Conservation (phyloP, 805 yeast species). For the Cephaloascus albidus region DNA sequence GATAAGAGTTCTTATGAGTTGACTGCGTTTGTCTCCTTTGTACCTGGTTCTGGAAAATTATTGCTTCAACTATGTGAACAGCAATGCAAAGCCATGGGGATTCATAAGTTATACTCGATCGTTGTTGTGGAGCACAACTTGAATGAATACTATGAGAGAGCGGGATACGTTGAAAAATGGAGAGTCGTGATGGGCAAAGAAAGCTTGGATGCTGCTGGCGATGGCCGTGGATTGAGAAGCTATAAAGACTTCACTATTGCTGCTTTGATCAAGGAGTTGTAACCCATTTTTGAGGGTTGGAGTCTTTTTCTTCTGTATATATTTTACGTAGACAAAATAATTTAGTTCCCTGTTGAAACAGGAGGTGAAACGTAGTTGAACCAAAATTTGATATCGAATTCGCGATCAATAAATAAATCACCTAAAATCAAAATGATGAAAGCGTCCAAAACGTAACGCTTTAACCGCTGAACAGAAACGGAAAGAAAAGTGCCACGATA, state of each 20-base stretch:
- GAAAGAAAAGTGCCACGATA: no score
- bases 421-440: no score
- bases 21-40: neutral
- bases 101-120: neutral
- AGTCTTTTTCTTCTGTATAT: no score
- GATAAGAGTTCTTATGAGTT: neutral
- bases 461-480: no score
- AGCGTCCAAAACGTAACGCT: no score
- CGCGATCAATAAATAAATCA: no score
- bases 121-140: neutral
- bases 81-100: neutral
- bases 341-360: no score
- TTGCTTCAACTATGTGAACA: neutral
- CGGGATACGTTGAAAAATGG: neutral
- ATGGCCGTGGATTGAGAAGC: neutral
- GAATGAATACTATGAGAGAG: neutral
- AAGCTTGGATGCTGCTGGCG: neutral
- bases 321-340: no score
- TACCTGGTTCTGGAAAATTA: neutral
- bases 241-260: neutral
- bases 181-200: no score
- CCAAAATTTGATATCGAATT: no score
- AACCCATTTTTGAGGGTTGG: no score
- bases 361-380: no score
- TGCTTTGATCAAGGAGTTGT: neutral